Evolutionary conservation across 768 basidiomycete species (phyloP), one percentile per base, ranked within the genome.

Genomic region (Leccinellum luteum): DNA sequence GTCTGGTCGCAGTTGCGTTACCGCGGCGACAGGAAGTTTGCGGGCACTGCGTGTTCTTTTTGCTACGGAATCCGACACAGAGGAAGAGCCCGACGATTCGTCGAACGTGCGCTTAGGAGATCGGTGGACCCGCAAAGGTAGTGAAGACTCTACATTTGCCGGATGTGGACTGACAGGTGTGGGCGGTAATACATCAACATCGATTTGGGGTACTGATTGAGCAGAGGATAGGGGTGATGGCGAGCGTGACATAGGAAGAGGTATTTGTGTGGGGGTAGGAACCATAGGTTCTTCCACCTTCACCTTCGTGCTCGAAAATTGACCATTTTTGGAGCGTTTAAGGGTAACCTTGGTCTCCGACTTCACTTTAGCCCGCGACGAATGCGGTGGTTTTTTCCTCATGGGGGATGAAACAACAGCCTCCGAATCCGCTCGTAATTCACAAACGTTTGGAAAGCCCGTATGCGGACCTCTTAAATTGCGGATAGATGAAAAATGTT

Each of bases 401-500:
- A 67, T 61, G 51, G 71, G 63, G 15, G 75, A 66, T 21, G 75
- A 61, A 10, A 68, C 62, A 25, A 69, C 55, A 48, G 68, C 67
- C 7, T 68, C 74, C 14, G 69, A 55, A n/a, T 67, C 66, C 9
- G 75, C 69, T 19, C 73, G 60, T 15, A 68, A 70, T 71, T 93
- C 91, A 44, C 72, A 66, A 2, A 92, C 83, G 53, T 74, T 73
- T 3, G 91, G 90, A 15, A 85, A 76, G 8, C 92, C 94, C 0
- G 83, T 75, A 68, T 94, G 92, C 0, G 93, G 94, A 2, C 94
- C 94, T 15, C 78, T 78, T 53, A 94, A 75, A 70, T 92, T 94
- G 48, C 94, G 88, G 57, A 96, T 90, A n/a, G 89, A 91, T 13
- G 90, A 93, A 66, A 94, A 96, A 69, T 96, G 94, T 67, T 96